Percentiles rank a stretch among this genome's conserved stretches.
phyloP scores from a whole-genome alignment of 805 yeast genomes.

The Saccharomycopsis capsularis region DNA sequence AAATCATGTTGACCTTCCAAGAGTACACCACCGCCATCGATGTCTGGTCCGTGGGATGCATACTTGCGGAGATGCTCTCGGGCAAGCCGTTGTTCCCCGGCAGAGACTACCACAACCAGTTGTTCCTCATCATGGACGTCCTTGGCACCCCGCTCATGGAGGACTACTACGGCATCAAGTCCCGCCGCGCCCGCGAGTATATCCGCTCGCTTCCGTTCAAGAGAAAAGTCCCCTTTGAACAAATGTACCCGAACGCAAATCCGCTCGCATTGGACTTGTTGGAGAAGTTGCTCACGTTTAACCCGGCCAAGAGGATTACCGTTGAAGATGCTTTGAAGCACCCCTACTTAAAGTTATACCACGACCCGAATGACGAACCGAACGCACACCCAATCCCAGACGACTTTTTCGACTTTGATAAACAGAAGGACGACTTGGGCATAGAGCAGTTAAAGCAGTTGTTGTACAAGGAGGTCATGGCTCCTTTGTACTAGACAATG shows the following conservation, averaged over 20 bases:
- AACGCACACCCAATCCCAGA: slow-evolving; percentile 65
- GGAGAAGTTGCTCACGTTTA: slow-evolving; percentile 63
- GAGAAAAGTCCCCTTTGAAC: slow-evolving; percentile 46
- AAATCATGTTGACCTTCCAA: slow-evolving; percentile 67
- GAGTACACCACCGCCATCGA: slow-evolving; percentile 73
- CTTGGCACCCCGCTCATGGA: slow-evolving; percentile 70
- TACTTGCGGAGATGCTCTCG: slow-evolving; percentile 59
- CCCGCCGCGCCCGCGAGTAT: slow-evolving; percentile 70
- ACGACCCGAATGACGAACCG: slow-evolving; percentile 70
- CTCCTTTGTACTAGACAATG: slow-evolving; percentile 14
- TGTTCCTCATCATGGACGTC: slow-evolving; percentile 56
- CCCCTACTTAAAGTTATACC: slow-evolving; percentile 62
- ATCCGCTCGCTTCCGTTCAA: slow-evolving; percentile 60
- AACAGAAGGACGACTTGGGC: slow-evolving; percentile 68
- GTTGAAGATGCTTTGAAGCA: slow-evolving; percentile 71
- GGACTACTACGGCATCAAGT: slow-evolving; percentile 66
- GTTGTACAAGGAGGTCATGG: slow-evolving; percentile 77
- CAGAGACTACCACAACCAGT: slow-evolving; percentile 62
- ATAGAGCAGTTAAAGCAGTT: slow-evolving; percentile 69
- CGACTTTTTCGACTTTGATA: slow-evolving; percentile 86
- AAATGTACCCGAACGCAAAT: slow-evolving; percentile 40
- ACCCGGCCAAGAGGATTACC: slow-evolving; percentile 66
- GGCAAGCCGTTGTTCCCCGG: slow-evolving; percentile 70
- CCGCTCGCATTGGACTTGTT: slow-evolving; percentile 53
- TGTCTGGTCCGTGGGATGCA: slow-evolving; percentile 77